Base-by-base conservation (phyloP, 306 rosid genomes). In the Carpinus viminea region DNA sequence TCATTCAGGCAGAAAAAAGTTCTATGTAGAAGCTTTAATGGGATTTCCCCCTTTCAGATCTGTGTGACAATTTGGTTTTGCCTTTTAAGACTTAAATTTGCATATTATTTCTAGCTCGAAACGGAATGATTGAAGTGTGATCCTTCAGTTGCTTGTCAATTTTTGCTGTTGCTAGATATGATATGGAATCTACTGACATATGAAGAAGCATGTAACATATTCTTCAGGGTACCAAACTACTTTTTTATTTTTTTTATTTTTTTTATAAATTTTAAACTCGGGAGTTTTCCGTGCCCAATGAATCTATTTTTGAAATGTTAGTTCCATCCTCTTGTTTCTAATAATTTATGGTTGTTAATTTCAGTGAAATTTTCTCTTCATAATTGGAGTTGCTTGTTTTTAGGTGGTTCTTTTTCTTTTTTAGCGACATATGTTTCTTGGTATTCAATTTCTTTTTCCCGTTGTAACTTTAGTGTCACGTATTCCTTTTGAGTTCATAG, bases 51-150 rank as follows among this genome's bases (percentile, higher is more conserved):
- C 69, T 28, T 28, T 16, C 69, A 62, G 43, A 26, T 15, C 41
- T 24, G 69, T 62, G 69, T 62, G 69, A 62, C 45, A 13, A 31
- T 62, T 13, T 13, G 18, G 4, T 34, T 31, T 62, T 62, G 69
- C 46, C 45, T 62, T 62, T 31, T 31, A 62, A 31, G 45, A 62
- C 41, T 7, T 31, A 31, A 18, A 68, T 68, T n/a, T 12, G 17
- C 28, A n/a, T 66, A 38, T 68, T 38, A 48, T 41, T 68, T 68
- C 72, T 68, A 64, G 43, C 70, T 66, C 50, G 38, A 41, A 66
- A 31, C 34, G 34, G 24, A 7, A 17, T 24, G 4, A n/a, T 18
- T 66, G 24, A 8, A 20, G 24, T 65, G 48, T 65, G 48, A 65
- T 65, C 70, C 21, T 66, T 66, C 50, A 66, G 7, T 17, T 66